Base-by-base conservation (phyloP, 352 stramenopile species). In the Blastocystis sp. region DNA sequence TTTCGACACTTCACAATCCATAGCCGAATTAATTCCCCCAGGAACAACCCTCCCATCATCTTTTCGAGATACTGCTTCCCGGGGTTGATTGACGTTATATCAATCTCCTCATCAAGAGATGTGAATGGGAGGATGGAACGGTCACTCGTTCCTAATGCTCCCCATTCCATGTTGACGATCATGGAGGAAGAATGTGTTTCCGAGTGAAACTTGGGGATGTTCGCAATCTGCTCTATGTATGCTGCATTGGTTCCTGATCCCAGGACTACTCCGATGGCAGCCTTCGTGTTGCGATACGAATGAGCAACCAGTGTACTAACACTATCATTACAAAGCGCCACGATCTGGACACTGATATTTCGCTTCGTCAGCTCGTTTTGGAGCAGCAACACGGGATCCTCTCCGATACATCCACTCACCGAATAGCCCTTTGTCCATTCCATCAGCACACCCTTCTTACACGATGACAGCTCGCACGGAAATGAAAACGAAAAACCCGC, bases 161-260 rank as follows among this genome's bases (percentile, higher is more conserved):
- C 88, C 88, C 88, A 89, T 75, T 89, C 88, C 29, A 84, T 89
- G 84, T 89, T 88, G 53, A 89, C 86, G 36, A 89, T 75, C 81
- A 89, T 88, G 6, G 38, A 40, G 6, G 9, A 44, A 16, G 27
- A 46, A 11, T 59, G 32, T 34, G 34, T 84, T 51, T 88, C 84
- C 6, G 21, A 73, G 42, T 69, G 65, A 4, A 87, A 53, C 57
- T 89, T 89, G n/a, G 32, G 32, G 38, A 89, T 89, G 64, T 87
- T 87, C 4, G 79, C 79, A 27, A 87, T 57, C 1, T 46, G 64
- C 71, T 89, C 88, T 3, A 88, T 46, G 84, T 89, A 89, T 9
- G 79, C 78, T 8, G 88, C 88, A 69, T 89, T 89, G 32, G 86
- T 89, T 21, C 88, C 88, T 0, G 88, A 89, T 34, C 88, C 88